phyloP scores from a whole-genome alignment of 1,139 yeast species.

The Casaregolazyma suthepensis region DNA sequence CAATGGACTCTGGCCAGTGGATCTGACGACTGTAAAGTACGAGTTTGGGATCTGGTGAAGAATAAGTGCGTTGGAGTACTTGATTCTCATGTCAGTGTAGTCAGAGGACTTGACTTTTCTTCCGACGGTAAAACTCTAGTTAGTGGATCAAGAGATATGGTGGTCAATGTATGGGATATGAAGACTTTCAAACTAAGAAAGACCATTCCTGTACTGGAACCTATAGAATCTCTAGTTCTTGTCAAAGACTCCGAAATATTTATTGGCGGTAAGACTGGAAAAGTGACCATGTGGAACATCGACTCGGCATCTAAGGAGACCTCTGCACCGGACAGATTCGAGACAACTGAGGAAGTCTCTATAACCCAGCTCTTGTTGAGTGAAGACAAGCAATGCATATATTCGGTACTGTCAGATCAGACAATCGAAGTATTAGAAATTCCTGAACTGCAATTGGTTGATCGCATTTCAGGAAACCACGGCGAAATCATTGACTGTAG shows the following conservation, averaged over 20 bases:
- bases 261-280: slow-evolving; percentile 79
- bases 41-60: slow-evolving; percentile 86
- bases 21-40: slow-evolving; percentile 69
- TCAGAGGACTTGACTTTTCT: slow-evolving; percentile 72
- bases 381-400: slow-evolving; percentile 22
- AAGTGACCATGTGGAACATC: slow-evolving; percentile 56
- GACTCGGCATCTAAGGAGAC: slow-evolving; percentile 10
- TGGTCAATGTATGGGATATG: slow-evolving; percentile 56
- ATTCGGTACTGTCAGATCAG: slow-evolving; percentile 71
- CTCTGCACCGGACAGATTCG: slow-evolving; percentile 11
- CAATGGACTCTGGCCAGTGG: slow-evolving; percentile 83
- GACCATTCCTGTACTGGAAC: slow-evolving; percentile 69
- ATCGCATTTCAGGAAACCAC: slow-evolving; percentile 83
- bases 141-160: slow-evolving; percentile 86
- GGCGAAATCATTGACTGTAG: slow-evolving; percentile 86
- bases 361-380: slow-evolving; percentile 39
- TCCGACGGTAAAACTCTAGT: slow-evolving; percentile 50
- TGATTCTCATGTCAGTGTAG: slow-evolving; percentile 77
- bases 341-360: slow-evolving; percentile 60
- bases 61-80: slow-evolving; percentile 58
- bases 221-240: slow-evolving; percentile 79
- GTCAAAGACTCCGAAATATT: slow-evolving; percentile 36
- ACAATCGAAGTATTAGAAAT: slow-evolving; percentile 51
- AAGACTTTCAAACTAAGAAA: slow-evolving; percentile 45
- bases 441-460: slow-evolving; percentile 40